phyloP scores from a whole-genome alignment of 805 yeast species.

The Ogataea trehaloabstinens region DNA sequence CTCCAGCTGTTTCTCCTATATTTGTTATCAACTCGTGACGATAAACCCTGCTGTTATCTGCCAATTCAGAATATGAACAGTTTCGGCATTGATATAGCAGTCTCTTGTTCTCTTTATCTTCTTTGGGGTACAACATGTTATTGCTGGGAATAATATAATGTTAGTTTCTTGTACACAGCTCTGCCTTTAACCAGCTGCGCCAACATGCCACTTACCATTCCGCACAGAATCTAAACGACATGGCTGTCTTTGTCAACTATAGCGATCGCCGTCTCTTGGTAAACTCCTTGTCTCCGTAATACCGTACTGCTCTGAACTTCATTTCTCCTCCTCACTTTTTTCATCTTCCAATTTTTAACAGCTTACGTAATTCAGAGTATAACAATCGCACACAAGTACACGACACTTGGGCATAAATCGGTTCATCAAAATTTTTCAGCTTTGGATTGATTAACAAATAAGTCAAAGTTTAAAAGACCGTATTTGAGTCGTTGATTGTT shows the following conservation, averaged over 20 bases:
- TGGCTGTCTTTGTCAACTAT: too few relatives aligned
- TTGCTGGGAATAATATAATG: constrained; percentile 49
- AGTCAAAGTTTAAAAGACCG: too few relatives aligned
- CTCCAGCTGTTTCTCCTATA: constrained; percentile 96
- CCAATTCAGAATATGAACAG: constrained; percentile 89
- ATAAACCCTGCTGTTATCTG: constrained; percentile 83
- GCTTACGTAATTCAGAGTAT: too few relatives aligned
- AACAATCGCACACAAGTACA: too few relatives aligned
- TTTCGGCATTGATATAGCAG: constrained; percentile 90
- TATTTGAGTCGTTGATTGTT: too few relatives aligned
- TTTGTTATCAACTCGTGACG: constrained; percentile 90
- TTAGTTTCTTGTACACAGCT: background rate
- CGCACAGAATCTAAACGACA: constrained; percentile 89
- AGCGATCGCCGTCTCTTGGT: too few relatives aligned
- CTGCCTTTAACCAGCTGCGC: background rate
- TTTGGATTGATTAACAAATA: too few relatives aligned
- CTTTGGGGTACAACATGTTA: constrained; percentile 97
- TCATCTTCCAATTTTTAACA: too few relatives aligned
- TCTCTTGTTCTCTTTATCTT: constrained; percentile 77
- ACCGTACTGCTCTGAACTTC: too few relatives aligned
- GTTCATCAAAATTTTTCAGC: constrained; percentile 2
- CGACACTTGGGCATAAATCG: too few relatives aligned
- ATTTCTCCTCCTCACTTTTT: too few relatives aligned
- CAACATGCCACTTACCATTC: constrained; percentile 51
- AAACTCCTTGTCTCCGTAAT: too few relatives aligned